Evolutionary conservation across 169 alveolate species (phyloP).

Genomic region (Plasmodium malariae): DNA sequence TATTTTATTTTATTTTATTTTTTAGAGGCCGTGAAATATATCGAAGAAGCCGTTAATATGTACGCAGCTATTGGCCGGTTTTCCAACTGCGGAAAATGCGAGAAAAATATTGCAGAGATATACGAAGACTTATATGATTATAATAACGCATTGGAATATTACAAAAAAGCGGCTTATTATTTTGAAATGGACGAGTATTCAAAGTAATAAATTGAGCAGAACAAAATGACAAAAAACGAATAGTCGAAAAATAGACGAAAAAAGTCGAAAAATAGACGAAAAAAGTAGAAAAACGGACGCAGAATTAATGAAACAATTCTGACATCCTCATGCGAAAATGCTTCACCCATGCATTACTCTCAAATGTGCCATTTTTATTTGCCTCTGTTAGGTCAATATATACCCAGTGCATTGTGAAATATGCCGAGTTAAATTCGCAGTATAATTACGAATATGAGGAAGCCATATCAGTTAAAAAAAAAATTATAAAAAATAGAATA

Average conservation of each 20-base stretch:
- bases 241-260: conserved; percentile 15
- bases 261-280: too few relatives aligned
- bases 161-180: conserved; percentile 77
- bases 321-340: conserved; percentile 22
- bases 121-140: conserved; percentile 63
- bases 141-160: conserved; percentile 60
- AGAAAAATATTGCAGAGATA: conserved; percentile 66
- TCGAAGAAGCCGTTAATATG: conserved; percentile 73
- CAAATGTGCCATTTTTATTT: neutral
- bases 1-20: neutral
- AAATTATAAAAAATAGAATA: too few relatives aligned
- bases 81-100: conserved; percentile 71
- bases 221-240: neutral
- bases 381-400: conserved; percentile 43
- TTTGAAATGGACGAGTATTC: conserved; percentile 80
- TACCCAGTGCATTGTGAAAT: conserved; percentile 71
- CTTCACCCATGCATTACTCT: neutral
- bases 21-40: conserved; percentile 60
- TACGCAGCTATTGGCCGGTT: conserved; percentile 69
- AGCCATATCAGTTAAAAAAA: conserved; percentile 65
- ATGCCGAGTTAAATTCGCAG: conserved; percentile 77
- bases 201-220: conserved; percentile 15
- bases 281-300: conserved; percentile 3
- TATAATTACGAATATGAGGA: conserved; percentile 67
- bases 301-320: too few relatives aligned